These are phyloP conservation scores for Apiospora arundinis DNA, from an alignment of 2,329 filamentous ascomycete species.

Conservation along the genomic window DNA sequence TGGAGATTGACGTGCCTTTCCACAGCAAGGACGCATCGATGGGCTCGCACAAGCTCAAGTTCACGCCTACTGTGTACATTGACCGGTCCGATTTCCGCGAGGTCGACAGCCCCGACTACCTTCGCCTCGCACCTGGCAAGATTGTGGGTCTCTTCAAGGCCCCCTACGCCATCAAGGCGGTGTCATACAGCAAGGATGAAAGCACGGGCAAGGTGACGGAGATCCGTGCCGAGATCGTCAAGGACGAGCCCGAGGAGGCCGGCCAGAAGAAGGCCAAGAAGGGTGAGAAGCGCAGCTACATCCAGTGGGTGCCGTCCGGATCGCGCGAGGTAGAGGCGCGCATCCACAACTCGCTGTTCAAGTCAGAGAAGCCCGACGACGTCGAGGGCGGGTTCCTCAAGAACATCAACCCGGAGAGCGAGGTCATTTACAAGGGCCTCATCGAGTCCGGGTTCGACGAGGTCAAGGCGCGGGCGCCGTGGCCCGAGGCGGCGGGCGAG, in stretches of 20 bases:
- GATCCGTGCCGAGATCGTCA: slow-evolving; percentile 72
- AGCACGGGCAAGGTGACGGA: slow-evolving; percentile 66
- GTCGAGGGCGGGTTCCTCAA: slow-evolving; percentile 81
- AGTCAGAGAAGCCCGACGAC: slow-evolving; percentile 80
- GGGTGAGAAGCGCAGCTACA: slow-evolving; percentile 60
- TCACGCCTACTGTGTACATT: slow-evolving; percentile 85
- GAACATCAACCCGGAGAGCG: slow-evolving; percentile 84
- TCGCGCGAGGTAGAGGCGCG: slow-evolving; percentile 76
- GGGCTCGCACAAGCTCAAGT: slow-evolving; percentile 64
- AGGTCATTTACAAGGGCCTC: slow-evolving; percentile 80
- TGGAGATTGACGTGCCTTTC: slow-evolving; percentile 77
- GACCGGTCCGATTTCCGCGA: slow-evolving; percentile 81
- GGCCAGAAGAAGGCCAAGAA: slow-evolving; percentile 11
- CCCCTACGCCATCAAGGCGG: slow-evolving; percentile 72
- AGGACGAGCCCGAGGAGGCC: slow-evolving; percentile 64
- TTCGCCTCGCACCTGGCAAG: slow-evolving; percentile 78
- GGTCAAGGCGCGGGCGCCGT: slow-evolving; percentile 74
- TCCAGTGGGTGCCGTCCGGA: slow-evolving; percentile 86
- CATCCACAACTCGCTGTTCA: slow-evolving; percentile 84
- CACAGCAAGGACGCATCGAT: slow-evolving; percentile 78
- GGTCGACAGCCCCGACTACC: slow-evolving; percentile 74
- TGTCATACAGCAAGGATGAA: slow-evolving; percentile 71
- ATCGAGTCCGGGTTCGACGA: slow-evolving; percentile 86
- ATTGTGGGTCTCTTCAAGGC: slow-evolving; percentile 75
- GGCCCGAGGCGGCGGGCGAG: slow-evolving; percentile 81